Conservation (phyloP, 2,329 filamentous ascomycete species). For the Aspergillus felis region DNA sequence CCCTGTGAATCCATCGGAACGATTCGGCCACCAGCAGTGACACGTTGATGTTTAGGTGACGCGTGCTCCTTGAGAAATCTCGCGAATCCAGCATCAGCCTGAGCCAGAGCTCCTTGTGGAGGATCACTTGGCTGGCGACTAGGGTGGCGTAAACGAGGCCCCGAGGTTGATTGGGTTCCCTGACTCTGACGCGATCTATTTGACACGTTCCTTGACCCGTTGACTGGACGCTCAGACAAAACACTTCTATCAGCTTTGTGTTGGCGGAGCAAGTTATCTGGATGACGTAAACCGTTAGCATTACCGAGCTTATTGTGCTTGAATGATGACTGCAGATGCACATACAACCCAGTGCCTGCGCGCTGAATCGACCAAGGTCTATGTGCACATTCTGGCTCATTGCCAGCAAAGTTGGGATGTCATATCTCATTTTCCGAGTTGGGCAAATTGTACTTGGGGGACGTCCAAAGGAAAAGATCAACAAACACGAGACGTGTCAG, state of each 20-base stretch:
- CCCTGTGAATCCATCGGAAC: slow-evolving; percentile 41
- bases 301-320: not conserved
- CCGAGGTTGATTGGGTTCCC: slow-evolving; percentile 9
- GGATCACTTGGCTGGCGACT: slow-evolving; percentile 31
- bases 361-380: slow-evolving; percentile 23
- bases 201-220: slow-evolving; percentile 20
- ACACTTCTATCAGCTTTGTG: slow-evolving; percentile 17
- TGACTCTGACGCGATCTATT: slow-evolving; percentile 19
- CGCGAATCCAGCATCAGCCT: slow-evolving; percentile 42
- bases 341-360: slow-evolving; percentile 31
- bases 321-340: not conserved
- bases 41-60: slow-evolving; percentile 47
- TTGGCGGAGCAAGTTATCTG: slow-evolving; percentile 23
- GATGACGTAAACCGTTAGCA: not conserved
- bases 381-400: slow-evolving; percentile 26
- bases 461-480: not conserved
- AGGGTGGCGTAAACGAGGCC: slow-evolving; percentile 17
- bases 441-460: not conserved
- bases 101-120: slow-evolving; percentile 27
- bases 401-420: slow-evolving; percentile 34
- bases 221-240: slow-evolving; percentile 24
- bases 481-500: not conserved
- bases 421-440: slow-evolving; percentile 31
- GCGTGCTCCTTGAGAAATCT: slow-evolving; percentile 46
- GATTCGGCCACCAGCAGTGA: slow-evolving; percentile 47